These are phyloP conservation scores for Cyclanthera cordifolia DNA, from an alignment of 306 rosid genomes.

Conservation along the genomic window DNA sequence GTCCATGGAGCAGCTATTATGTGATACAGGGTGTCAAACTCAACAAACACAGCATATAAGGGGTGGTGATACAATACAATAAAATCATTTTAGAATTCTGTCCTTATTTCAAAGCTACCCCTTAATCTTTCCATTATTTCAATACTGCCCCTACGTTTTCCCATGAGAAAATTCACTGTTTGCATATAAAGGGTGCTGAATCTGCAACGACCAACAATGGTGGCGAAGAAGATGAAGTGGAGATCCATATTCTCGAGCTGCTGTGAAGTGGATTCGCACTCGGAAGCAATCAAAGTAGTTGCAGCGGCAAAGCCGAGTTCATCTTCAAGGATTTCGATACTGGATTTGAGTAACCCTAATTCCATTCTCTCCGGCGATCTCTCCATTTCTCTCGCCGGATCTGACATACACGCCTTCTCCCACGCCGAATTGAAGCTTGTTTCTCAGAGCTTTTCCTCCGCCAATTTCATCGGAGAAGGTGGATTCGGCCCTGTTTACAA, in stretches of 20 bases:
- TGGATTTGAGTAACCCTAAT: constrained; percentile 42
- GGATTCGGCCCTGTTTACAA: constrained; percentile 66
- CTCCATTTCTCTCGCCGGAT: constrained; percentile 47
- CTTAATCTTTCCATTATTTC: background rate
- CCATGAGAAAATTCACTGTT: background rate
- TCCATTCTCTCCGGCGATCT: constrained; percentile 35
- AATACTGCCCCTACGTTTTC: background rate
- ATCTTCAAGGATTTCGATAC: constrained; percentile 26
- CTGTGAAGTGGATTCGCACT: constrained; percentile 17
- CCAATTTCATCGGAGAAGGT: constrained; percentile 59
- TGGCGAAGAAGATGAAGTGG: constrained; percentile 24
- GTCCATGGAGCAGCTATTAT: background rate
- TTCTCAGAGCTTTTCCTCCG: constrained; percentile 36
- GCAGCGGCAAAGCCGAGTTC: constrained; percentile 24
- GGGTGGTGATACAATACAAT: background rate
- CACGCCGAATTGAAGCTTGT: constrained; percentile 43
- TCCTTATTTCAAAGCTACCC: background rate
- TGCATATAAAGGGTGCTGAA: background rate
- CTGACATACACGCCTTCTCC: constrained; percentile 39
- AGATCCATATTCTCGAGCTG: constrained; percentile 32
- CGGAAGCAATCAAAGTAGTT: constrained; percentile 25
- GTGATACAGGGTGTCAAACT: background rate
- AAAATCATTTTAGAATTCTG: background rate
- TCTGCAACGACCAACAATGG: background rate
- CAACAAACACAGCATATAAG: background rate